Base-by-base conservation (phyloP, 345 rosid species). In the Salix caprea region DNA sequence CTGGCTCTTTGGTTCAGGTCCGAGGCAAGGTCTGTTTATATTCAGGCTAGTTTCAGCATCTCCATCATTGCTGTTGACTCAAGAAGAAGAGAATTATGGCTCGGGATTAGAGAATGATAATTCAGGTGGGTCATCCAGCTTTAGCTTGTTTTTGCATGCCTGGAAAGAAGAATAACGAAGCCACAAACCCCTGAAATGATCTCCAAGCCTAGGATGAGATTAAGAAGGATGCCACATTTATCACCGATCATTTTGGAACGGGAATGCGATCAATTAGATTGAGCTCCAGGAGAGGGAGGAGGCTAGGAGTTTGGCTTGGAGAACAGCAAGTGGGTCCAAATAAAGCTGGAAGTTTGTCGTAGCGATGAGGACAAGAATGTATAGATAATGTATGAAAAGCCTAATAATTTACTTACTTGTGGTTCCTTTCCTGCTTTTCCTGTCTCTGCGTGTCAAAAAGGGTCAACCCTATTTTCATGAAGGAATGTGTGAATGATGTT, bases 1-100 rank as follows among this genome's bases (percentile, higher is more conserved):
- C 70, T 86, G 87, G 91, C 77, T 88, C 5, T 88, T 88, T 69
- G 85, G 85, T 65, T 76, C 84, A 15, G 91, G 91, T 69, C 84
- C 88, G 74, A 85, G 91, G 73, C 86, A 86, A 69, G 89, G 89
- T 2, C 61, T 84, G 26, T 86, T 88, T 74, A 76, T 88, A 78
- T 86, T 88, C 62, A 86, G 82, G 84, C 88, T 87, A 73, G 74
- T 83, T 34, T 76, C 83, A 64, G 24, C 79, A 9, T 72, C 84
- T 56, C 34, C 79, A 72, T 67, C 77, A 69, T 44, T 76, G 73
- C 58, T 81, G 32, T 46, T 67, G 76, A 69, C 32, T 66, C 81
- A 67, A 32, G 81, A 77, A 54, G 67, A 42, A 72, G 52, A 65
- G 50, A 52, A 46, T 71, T 74, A 14, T 77, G 70, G 76, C 70